These are phyloP conservation scores for Canna indica DNA, from an alignment of 176 grass and related monocot species.

Conservation along the genomic window DNA sequence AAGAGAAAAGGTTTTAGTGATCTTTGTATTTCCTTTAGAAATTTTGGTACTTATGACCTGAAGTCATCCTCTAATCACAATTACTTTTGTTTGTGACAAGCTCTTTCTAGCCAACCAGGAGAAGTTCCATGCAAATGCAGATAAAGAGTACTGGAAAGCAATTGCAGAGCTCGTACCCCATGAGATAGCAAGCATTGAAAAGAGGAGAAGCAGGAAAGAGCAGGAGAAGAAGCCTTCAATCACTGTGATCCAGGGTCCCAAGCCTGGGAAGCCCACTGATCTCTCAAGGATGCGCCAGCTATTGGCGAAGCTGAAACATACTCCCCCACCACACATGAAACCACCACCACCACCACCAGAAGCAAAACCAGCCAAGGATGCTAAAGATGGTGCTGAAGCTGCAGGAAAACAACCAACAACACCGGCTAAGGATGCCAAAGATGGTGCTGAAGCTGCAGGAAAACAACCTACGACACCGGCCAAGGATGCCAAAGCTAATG, in stretches of 20 bases:
- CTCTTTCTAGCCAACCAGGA: constrained; percentile 16
- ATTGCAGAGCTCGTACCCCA: constrained; percentile 13
- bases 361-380: constrained; percentile 7
- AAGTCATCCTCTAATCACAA: neutral
- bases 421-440: constrained; percentile 17
- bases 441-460: constrained; percentile 6
- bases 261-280: constrained; percentile 20
- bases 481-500: constrained; percentile 9
- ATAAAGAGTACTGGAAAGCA: constrained; percentile 24
- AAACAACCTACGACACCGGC: neutral
- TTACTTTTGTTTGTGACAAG: neutral
- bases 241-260: constrained; percentile 13
- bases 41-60: neutral
- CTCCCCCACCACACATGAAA: constrained; percentile 14
- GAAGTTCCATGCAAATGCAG: constrained; percentile 22
- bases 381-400: constrained; percentile 9
- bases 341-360: constrained; percentile 10
- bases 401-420: constrained; percentile 2
- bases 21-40: neutral
- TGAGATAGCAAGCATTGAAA: constrained; percentile 17
- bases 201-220: constrained; percentile 17
- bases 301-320: constrained; percentile 14
- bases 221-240: constrained; percentile 18
- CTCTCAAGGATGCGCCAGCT: constrained; percentile 20
- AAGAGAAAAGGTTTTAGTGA: constrained; percentile 8